Conservation (phyloP, 2,329 filamentous ascomycete species). For the Periconia sp. region DNA sequence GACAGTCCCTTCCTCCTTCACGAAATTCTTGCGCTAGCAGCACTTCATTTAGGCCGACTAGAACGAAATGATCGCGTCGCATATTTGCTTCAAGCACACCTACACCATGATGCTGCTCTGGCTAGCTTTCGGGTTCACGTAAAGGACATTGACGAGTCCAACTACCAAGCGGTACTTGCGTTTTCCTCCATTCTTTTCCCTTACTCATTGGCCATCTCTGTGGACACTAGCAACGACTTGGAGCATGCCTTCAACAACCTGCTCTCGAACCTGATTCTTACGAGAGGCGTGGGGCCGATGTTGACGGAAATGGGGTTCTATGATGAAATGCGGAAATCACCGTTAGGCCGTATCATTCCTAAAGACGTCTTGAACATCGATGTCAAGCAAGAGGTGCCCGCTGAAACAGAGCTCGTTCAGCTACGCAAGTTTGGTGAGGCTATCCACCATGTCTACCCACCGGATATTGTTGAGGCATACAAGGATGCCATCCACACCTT, state of each 20-base stretch:
- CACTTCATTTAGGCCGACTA: slow-evolving; percentile 49
- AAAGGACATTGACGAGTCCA: slow-evolving; percentile 38
- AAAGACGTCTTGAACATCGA: slow-evolving; percentile 12
- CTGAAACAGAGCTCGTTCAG: slow-evolving; percentile 12
- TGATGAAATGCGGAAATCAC: slow-evolving; percentile 8
- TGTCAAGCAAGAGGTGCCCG: slow-evolving; percentile 7
- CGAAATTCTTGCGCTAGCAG: slow-evolving; percentile 48
- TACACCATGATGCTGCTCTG: slow-evolving; percentile 18
- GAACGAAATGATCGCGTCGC: slow-evolving; percentile 20
- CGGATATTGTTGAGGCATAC: slow-evolving; percentile 22
- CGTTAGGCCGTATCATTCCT: slow-evolving; percentile 16
- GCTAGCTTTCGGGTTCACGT: slow-evolving; percentile 15
- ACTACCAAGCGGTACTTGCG: slow-evolving; percentile 42
- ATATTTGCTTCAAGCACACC: slow-evolving; percentile 16
- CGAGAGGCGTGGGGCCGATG: slow-evolving; percentile 16
- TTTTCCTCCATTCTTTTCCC: slow-evolving; percentile 15
- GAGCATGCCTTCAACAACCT: slow-evolving; percentile 15
- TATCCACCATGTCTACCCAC: slow-evolving; percentile 14
- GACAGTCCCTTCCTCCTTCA: slow-evolving; percentile 50
- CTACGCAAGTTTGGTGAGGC: slow-evolving; percentile 18
- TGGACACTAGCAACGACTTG: not conserved
- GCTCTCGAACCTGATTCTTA: slow-evolving; percentile 17
- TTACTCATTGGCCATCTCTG: slow-evolving; percentile 17
- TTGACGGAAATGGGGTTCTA: slow-evolving; percentile 9
- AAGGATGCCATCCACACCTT: slow-evolving; percentile 13